Conservation (phyloP, 768 basidiomycete genomes). For the Pleurotus cornucopiae region DNA sequence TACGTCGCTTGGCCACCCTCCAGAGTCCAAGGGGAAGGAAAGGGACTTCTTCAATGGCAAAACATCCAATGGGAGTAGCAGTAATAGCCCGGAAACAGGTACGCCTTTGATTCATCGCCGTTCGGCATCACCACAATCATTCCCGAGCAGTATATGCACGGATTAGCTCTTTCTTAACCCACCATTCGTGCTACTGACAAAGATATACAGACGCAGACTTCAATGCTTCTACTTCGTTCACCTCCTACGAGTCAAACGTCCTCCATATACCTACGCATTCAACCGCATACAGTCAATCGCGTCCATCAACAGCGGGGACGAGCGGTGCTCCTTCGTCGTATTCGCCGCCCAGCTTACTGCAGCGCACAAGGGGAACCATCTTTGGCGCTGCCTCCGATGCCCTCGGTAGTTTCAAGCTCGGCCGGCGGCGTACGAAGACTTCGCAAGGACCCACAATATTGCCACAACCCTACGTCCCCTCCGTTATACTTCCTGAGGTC, state of each 20-base stretch:
- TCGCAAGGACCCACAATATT: conserved; percentile 23
- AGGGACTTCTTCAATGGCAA: neutral
- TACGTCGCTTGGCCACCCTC: neutral
- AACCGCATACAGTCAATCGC: neutral
- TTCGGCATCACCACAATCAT: neutral
- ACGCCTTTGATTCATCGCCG: neutral
- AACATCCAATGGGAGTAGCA: conserved; percentile 4
- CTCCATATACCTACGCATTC: conserved; percentile 5
- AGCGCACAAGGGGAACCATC: conserved; percentile 38
- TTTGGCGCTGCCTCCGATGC: conserved; percentile 53
- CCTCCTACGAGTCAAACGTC: conserved; percentile 12
- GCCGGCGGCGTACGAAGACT: conserved; percentile 35
- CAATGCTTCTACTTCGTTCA: conserved; percentile 15
- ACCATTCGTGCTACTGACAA: neutral
- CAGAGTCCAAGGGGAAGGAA: conserved; percentile 6
- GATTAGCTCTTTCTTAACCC: neutral
- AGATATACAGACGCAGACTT: conserved; percentile 14
- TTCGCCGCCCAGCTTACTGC: conserved; percentile 20
- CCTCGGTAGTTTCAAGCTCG: conserved; percentile 40
- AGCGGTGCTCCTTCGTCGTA: conserved; percentile 10
- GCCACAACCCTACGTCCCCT: conserved; percentile 10
- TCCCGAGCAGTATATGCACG: neutral
- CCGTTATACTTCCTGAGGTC: conserved; percentile 58
- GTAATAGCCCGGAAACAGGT: conserved; percentile 5
- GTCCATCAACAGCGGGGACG: conserved; percentile 17